phyloP scores from a whole-genome alignment of 352 stramenopile genomes.

The Phytophthora sp. region DNA sequence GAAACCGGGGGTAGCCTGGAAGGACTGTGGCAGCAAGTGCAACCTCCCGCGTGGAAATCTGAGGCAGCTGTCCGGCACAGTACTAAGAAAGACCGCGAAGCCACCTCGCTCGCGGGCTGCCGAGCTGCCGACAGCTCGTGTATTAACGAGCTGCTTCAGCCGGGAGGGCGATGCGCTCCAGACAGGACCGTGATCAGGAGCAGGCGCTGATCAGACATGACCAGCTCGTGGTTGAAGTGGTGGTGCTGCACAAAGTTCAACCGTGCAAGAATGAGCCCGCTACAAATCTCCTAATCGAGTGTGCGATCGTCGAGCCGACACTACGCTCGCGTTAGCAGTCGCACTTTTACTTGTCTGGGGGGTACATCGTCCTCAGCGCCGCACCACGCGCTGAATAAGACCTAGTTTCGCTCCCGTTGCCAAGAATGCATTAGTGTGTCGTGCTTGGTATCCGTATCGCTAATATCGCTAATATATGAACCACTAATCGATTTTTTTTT shows the following conservation, averaged over 20 bases:
- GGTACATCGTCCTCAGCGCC: too few species aligned
- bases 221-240: constrained; percentile 22
- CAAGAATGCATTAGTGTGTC: too few species aligned
- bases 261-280: constrained; percentile 16
- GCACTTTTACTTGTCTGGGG: too few species aligned
- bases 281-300: background rate
- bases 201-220: background rate
- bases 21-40: too few species aligned
- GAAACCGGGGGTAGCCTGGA: too few species aligned
- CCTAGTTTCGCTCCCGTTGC: too few species aligned
- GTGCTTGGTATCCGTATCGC: too few species aligned
- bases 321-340: background rate
- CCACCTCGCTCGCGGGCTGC: background rate
- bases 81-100: too few species aligned
- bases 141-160: constrained; percentile 7
- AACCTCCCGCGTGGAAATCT: background rate
- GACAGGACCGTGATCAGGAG: constrained; percentile 4
- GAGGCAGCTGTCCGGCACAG: background rate
- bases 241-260: constrained; percentile 19
- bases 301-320: too few species aligned
- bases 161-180: constrained; percentile 2
- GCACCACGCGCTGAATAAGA: too few species aligned
- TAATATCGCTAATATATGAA: too few species aligned
- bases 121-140: background rate
- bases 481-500: too few species aligned